Evolutionary conservation across 805 yeast genomes (phyloP).

Genomic region (Diddensiella caesifluorescens): DNA sequence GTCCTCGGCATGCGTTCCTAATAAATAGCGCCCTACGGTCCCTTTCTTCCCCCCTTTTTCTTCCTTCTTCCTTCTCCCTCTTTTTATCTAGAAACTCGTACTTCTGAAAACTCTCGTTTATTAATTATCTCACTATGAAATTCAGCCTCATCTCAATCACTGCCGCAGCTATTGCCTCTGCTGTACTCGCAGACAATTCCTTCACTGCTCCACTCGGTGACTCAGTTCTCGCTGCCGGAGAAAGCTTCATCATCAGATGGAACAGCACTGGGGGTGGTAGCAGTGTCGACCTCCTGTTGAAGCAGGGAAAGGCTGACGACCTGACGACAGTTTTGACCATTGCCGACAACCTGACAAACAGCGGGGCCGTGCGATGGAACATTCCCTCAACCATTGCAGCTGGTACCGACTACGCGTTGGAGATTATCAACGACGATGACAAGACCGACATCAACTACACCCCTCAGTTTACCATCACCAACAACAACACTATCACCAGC

Average conservation of each 20-base stretch:
- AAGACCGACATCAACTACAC: constrained; percentile 34
- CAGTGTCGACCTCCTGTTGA: constrained; percentile 29
- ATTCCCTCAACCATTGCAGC: constrained; percentile 29
- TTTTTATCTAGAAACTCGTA: neutral
- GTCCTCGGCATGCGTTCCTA: no score
- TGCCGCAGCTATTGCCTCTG: constrained; percentile 10
- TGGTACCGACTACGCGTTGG: constrained; percentile 33
- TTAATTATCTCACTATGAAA: constrained; percentile 10
- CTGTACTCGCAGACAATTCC: constrained; percentile 24
- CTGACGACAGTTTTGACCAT: constrained; percentile 32
- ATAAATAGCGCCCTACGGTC: no score
- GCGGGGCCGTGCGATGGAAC: constrained; percentile 35
- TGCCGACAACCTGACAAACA: constrained; percentile 31
- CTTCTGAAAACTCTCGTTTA: neutral
- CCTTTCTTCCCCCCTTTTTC: no score
- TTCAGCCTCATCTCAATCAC: constrained; percentile 8
- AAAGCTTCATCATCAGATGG: constrained; percentile 30
- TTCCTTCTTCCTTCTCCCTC: constrained; percentile 1
- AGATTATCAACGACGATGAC: constrained; percentile 29
- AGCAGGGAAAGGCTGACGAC: constrained; percentile 31
- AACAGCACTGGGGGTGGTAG: constrained; percentile 30
- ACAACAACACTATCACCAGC: constrained; percentile 22
- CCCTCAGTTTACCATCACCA: constrained; percentile 27
- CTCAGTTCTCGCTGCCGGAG: constrained; percentile 30
- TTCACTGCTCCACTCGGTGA: constrained; percentile 30